Percentiles rank a stretch among this genome's conserved stretches.
These are phyloP conservation scores for Paramarasmius palmivorus DNA, from an alignment of 1,284 basidiomycete genomes.

Conservation along the genomic window DNA sequence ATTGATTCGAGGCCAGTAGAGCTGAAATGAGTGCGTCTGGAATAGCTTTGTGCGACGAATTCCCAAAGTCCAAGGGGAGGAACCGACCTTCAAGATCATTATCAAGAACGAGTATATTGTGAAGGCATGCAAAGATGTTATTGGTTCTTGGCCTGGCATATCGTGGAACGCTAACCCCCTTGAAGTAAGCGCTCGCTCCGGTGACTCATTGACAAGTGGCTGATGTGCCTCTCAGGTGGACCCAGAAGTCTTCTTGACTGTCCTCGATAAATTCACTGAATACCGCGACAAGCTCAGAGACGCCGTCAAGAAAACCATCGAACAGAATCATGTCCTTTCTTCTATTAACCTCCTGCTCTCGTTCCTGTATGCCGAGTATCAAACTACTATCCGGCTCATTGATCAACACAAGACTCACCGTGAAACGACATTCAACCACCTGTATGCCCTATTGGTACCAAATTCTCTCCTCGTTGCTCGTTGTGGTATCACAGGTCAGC, in stretches of 20 bases:
- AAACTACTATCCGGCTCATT: conserved; percentile 43
- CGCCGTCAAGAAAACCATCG: conserved; percentile 34
- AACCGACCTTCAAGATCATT: conserved; percentile 49
- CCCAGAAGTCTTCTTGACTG: conserved; percentile 54
- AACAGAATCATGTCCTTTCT: conserved; percentile 39
- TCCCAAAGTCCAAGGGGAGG: conserved; percentile 33
- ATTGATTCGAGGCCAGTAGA: not conserved
- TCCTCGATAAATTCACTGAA: conserved; percentile 44
- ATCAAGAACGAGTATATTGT: conserved; percentile 58
- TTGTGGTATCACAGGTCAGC: conserved; percentile 54
- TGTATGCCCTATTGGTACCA: conserved; percentile 55
- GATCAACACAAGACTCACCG: conserved; percentile 45
- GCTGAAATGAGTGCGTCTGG: not conserved
- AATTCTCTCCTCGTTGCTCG: conserved; percentile 45
- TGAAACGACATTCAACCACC: conserved; percentile 56
- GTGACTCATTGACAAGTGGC: not conserved
- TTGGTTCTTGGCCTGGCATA: conserved; percentile 51
- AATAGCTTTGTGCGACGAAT: conserved; percentile 48
- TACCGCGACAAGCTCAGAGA: conserved; percentile 39
- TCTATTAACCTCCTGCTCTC: conserved; percentile 46
- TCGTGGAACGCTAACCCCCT: conserved; percentile 57
- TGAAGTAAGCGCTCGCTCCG: conserved; percentile 33
- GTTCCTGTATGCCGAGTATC: conserved; percentile 49
- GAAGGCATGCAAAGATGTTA: conserved; percentile 54
- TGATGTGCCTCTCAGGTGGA: conserved; percentile 37